Conservation (phyloP, 164 flowering plant genomes). For the Houttuynia cordata region DNA sequence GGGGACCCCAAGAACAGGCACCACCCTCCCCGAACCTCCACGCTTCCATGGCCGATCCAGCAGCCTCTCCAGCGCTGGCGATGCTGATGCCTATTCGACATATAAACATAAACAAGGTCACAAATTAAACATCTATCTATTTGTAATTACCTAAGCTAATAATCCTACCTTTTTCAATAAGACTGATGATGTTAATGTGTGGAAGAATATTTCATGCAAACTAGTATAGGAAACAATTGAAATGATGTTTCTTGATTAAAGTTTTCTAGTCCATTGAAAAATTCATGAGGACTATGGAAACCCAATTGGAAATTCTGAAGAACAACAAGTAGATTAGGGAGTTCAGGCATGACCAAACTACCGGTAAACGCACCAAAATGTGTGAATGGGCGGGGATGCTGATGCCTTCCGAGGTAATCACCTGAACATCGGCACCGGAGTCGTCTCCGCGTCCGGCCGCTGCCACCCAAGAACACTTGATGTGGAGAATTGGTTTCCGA, state of each 20-base stretch:
- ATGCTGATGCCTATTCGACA: slow-evolving; percentile 29
- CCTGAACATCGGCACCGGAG: slow-evolving; percentile 7
- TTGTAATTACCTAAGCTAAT: too few species aligned
- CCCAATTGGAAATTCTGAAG: background rate
- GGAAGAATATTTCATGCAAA: too few species aligned
- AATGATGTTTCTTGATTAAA: too few species aligned
- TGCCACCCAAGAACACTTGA: background rate
- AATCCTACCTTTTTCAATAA: too few species aligned
- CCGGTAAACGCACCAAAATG: slow-evolving; percentile 16
- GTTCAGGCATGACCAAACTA: too few species aligned
- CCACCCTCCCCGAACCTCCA: slow-evolving; percentile 19
- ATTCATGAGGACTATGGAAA: background rate
- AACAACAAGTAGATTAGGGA: too few species aligned
- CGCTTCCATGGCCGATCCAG: slow-evolving; percentile 36
- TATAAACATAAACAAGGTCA: background rate
- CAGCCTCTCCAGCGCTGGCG: slow-evolving; percentile 47
- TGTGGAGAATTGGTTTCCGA: too few species aligned
- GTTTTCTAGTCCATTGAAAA: too few species aligned
- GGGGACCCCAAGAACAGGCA: slow-evolving; percentile 29
- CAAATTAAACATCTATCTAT: too few species aligned
- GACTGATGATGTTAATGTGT: too few species aligned
- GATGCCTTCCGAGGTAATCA: slow-evolving; percentile 17
- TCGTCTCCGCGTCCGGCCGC: background rate
- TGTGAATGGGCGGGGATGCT: slow-evolving; percentile 16
- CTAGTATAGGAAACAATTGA: too few species aligned